phyloP scores from a whole-genome alignment of 2,329 filamentous ascomycete species.

The Bipolaris bicolor region DNA sequence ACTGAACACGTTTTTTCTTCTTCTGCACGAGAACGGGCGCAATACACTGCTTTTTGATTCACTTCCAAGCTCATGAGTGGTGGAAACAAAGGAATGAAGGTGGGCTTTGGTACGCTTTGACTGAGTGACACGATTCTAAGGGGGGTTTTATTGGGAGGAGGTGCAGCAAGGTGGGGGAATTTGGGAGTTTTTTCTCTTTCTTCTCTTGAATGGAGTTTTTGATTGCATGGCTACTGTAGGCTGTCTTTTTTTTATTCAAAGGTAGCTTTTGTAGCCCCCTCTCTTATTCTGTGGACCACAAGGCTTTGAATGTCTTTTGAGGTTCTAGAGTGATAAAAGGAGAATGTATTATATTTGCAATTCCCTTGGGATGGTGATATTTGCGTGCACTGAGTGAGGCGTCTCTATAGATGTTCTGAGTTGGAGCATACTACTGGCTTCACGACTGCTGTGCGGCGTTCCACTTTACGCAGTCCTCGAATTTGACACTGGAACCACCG shows the following conservation, averaged over 20 bases:
- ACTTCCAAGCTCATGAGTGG: neutral
- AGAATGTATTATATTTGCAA: constrained; percentile 11
- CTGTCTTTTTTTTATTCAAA: constrained; percentile 4
- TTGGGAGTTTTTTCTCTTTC: neutral
- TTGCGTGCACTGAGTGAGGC: neutral
- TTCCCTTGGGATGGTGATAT: neutral
- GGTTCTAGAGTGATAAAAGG: neutral
- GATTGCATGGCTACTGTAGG: constrained; percentile 3
- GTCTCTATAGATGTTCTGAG: neutral
- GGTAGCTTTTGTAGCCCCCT: neutral
- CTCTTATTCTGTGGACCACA: neutral
- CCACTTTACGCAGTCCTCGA: constrained; percentile 90
- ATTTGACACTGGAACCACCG: constrained; percentile 82
- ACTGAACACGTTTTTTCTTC: neutral
- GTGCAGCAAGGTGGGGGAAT: neutral
- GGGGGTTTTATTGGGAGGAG: neutral
- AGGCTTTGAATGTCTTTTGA: neutral
- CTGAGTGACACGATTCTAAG: constrained; percentile 16
- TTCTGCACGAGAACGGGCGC: constrained; percentile 1
- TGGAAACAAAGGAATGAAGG: neutral
- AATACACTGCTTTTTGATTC: neutral
- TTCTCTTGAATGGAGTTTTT: constrained; percentile 7
- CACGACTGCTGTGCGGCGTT: constrained; percentile 58
- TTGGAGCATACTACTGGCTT: neutral
- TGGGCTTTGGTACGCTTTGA: constrained; percentile 13